Conservation (phyloP, 768 basidiomycete genomes). For the Lactarius quietus region DNA sequence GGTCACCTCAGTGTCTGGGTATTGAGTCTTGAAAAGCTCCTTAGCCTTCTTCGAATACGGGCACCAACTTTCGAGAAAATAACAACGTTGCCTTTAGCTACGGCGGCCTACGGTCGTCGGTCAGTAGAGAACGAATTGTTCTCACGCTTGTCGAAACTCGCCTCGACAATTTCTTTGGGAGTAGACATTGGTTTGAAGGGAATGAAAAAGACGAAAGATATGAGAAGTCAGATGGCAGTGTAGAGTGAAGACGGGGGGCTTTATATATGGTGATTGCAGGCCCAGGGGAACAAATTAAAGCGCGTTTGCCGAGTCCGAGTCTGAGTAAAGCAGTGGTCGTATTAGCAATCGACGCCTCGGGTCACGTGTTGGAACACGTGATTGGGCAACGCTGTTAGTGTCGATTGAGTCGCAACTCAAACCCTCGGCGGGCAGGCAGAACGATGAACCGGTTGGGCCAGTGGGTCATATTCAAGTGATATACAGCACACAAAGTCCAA, state of each 20-base stretch:
- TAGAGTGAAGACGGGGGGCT: not conserved
- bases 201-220: not conserved
- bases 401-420: not conserved
- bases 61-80: slow-evolving; percentile 40
- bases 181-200: slow-evolving; percentile 10
- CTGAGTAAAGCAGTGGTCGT: not conserved
- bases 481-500: slow-evolving; percentile 12
- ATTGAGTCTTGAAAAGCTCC: slow-evolving; percentile 32
- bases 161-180: slow-evolving; percentile 17
- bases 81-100: slow-evolving; percentile 36
- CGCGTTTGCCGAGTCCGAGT: not conserved
- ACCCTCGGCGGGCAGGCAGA: not conserved
- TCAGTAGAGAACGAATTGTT: not conserved
- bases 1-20: slow-evolving; percentile 29
- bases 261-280: not conserved
- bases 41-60: slow-evolving; percentile 42
- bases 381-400: not conserved
- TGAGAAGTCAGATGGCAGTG: not conserved
- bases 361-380: slow-evolving; percentile 7
- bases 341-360: slow-evolving; percentile 1
- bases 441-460: not conserved
- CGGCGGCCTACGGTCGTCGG: slow-evolving; percentile 30
- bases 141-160: not conserved
- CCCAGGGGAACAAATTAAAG: not conserved
- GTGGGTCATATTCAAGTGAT: not conserved